Conservation (phyloP, 306 rosid genomes). For the Gastrolobium villosum region DNA sequence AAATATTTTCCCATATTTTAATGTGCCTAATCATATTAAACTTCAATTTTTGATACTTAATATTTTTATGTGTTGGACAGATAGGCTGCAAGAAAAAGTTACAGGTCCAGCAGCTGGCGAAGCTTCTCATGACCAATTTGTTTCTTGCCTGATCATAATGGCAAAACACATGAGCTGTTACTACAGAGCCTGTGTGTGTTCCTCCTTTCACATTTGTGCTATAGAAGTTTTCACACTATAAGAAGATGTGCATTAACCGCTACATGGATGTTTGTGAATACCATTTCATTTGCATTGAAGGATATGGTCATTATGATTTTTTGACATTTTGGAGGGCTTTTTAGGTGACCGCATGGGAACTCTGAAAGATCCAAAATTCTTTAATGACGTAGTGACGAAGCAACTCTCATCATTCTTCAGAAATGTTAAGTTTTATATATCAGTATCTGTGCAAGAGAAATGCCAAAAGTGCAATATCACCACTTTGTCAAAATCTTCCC, state of each 20-base stretch:
- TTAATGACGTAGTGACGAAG: slow-evolving; percentile 23
- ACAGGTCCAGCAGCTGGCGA: slow-evolving; percentile 17
- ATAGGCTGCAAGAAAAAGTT: slow-evolving; percentile 21
- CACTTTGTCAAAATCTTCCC: slow-evolving; percentile 33
- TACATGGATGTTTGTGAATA: slow-evolving; percentile 5
- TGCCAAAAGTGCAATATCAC: slow-evolving; percentile 38
- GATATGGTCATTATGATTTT: neutral
- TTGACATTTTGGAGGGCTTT: slow-evolving; percentile 11
- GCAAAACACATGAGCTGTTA: slow-evolving; percentile 7
- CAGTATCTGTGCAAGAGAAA: slow-evolving; percentile 6
- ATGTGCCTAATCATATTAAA: slow-evolving; percentile 34
- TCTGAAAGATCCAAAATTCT: slow-evolving; percentile 37
- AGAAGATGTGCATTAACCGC: neutral
- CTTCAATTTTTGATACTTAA: slow-evolving; percentile 41
- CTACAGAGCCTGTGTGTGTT: neutral
- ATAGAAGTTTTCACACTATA: slow-evolving; percentile 15
- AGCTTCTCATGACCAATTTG: slow-evolving; percentile 20
- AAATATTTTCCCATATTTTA: too few relatives aligned
- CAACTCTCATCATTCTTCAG: slow-evolving; percentile 29
- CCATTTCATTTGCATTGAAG: neutral
- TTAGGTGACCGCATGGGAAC: slow-evolving; percentile 32
- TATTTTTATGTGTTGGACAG: slow-evolving; percentile 44
- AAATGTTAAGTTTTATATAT: neutral
- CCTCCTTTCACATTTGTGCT: slow-evolving; percentile 22
- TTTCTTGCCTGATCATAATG: slow-evolving; percentile 21